These are phyloP conservation scores for Cyberlindnera galapagoensis DNA, from an alignment of 805 yeast species.

Conservation along the genomic window DNA sequence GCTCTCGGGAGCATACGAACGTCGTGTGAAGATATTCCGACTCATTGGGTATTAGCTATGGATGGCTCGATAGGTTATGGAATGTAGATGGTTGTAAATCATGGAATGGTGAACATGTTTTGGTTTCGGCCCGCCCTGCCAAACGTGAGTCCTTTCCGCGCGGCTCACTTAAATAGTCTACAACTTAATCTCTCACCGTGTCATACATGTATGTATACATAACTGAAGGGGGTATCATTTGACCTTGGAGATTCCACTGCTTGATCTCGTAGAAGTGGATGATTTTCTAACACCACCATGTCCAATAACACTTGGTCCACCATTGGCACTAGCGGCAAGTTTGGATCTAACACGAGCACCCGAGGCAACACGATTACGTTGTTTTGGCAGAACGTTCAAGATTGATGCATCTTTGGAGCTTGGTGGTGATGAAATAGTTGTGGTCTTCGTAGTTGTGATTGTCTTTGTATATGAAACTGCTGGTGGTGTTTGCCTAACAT, in stretches of 20 bases:
- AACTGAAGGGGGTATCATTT: too few relatives aligned
- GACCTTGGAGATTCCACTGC: conserved; percentile 20
- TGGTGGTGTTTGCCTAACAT: conserved; percentile 4
- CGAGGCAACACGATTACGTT: conserved; percentile 19
- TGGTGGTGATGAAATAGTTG: conserved; percentile 26
- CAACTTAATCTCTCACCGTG: too few relatives aligned
- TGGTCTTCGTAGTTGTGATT: conserved; percentile 24
- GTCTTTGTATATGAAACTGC: conserved; percentile 23
- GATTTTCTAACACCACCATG: conserved; percentile 24
- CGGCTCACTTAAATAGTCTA: too few relatives aligned
- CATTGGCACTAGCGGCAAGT: conserved; percentile 14
- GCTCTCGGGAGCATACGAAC: too few relatives aligned
- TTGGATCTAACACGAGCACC: conserved; percentile 27
- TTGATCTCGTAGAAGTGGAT: conserved; percentile 19
- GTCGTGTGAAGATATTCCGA: too few relatives aligned
- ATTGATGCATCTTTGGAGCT: conserved; percentile 17
- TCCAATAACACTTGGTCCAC: conserved; percentile 15
- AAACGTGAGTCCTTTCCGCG: too few relatives aligned
- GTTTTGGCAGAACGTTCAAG: conserved; percentile 20
- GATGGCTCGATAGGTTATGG: too few relatives aligned
- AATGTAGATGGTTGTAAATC: too few relatives aligned
- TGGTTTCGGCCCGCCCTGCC: too few relatives aligned
- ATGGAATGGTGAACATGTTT: too few relatives aligned
- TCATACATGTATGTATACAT: too few relatives aligned
- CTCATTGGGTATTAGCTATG: too few relatives aligned